phyloP scores from a whole-genome alignment of 192 early-diverging fungal species.

The Coemansia sp. region DNA sequence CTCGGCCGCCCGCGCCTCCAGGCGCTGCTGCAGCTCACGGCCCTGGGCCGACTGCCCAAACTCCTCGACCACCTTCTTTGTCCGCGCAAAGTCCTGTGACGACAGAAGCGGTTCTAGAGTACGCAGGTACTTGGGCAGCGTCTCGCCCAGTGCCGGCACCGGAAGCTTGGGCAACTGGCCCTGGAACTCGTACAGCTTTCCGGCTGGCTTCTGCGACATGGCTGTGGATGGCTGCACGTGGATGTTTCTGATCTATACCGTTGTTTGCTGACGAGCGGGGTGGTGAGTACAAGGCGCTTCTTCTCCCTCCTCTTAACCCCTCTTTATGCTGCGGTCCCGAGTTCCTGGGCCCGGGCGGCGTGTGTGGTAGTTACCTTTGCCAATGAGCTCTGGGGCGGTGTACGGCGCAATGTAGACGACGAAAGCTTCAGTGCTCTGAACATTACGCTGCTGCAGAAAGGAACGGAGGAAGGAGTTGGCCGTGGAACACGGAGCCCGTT shows the following conservation, averaged over 20 bases:
- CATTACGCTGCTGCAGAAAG: too few species aligned
- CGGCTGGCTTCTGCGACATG: constrained; percentile 23
- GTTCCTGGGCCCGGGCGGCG: too few species aligned
- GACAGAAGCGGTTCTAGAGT: constrained; percentile 68
- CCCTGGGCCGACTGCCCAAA: constrained; percentile 84
- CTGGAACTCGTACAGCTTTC: constrained; percentile 71
- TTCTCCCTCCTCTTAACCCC: too few species aligned
- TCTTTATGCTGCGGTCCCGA: too few species aligned
- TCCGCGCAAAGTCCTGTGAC: constrained; percentile 64
- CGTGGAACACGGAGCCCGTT: too few species aligned
- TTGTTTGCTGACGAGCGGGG: too few species aligned
- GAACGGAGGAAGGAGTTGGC: too few species aligned
- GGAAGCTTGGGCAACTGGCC: constrained; percentile 78
- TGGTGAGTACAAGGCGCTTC: too few species aligned
- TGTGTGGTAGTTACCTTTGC: too few species aligned
- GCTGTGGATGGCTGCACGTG: constrained; percentile 8
- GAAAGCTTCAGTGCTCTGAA: too few species aligned
- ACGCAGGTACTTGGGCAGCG: constrained; percentile 75
- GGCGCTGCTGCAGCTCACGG: constrained; percentile 75
- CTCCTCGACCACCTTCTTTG: constrained; percentile 60
- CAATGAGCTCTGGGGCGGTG: too few species aligned
- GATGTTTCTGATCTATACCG: background rate
- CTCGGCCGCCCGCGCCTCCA: constrained; percentile 67
- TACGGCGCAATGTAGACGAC: too few species aligned
- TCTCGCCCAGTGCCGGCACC: constrained; percentile 78